Conservation (phyloP, 2,329 filamentous ascomycete genomes). For the Sporothrix globosa region DNA sequence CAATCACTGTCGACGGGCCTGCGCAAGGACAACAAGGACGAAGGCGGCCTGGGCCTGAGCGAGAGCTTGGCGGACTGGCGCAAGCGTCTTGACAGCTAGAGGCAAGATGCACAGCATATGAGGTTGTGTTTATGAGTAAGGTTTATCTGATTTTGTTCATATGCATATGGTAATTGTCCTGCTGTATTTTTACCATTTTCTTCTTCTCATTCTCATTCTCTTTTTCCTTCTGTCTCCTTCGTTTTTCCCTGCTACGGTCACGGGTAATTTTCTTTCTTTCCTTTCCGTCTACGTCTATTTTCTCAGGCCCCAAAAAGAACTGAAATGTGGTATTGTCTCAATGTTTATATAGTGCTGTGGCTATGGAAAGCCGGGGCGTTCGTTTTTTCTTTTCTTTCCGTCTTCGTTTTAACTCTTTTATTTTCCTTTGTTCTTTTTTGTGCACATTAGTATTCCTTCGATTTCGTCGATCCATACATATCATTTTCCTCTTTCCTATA, state of each 20-base stretch:
- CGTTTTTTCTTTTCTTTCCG: not conserved
- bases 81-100: constrained; percentile 66
- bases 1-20: constrained; percentile 8
- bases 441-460: constrained; percentile 19
- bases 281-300: not conserved
- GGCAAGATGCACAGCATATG: not conserved
- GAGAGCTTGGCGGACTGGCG: constrained; percentile 80
- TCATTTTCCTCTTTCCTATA: not conserved
- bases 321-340: constrained; percentile 22
- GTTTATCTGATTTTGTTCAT: not conserved
- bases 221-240: not conserved
- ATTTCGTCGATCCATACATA: constrained; percentile 13
- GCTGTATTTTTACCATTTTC: constrained; percentile 5
- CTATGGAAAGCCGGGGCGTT: constrained; percentile 22
- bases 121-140: constrained; percentile 1
- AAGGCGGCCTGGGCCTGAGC: constrained; percentile 58
- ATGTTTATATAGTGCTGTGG: constrained; percentile 19
- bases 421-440: not conserved
- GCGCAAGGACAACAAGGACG: constrained; percentile 48
- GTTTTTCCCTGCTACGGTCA: constrained; percentile 19
- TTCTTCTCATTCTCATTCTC: not conserved
- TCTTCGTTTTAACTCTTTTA: not conserved
- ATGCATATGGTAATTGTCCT: constrained; percentile 17
- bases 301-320: constrained; percentile 18
- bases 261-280: not conserved